Evolutionary conservation across 1,284 basidiomycete species (phyloP).

Genomic region (Trametes polyzona): DNA sequence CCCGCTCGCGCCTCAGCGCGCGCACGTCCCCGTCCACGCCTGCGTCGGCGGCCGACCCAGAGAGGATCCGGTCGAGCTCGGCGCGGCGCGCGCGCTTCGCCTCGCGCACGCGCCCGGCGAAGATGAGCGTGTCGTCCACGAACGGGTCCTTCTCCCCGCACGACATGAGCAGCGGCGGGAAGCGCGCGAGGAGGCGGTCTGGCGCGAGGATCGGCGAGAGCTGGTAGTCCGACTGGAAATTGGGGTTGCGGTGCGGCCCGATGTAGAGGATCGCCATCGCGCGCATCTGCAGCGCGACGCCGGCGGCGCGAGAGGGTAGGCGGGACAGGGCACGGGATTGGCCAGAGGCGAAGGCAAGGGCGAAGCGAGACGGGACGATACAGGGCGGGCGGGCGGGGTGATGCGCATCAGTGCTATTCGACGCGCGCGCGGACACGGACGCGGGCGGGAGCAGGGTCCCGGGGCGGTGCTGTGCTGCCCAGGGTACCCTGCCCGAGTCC

Average conservation of each 20-base stretch:
- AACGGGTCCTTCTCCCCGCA: conserved; percentile 97
- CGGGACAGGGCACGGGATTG: no score
- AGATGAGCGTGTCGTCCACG: conserved; percentile 94
- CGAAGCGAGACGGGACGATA: no score
- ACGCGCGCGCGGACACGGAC: neutral
- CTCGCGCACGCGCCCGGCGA: conserved; percentile 90
- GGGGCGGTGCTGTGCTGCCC: conserved; percentile 7
- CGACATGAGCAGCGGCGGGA: conserved; percentile 91
- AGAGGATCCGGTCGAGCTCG: conserved; percentile 61
- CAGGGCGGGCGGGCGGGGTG: neutral
- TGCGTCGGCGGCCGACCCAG: conserved; percentile 59
- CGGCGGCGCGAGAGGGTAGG: neutral
- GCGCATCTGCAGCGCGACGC: conserved; percentile 71
- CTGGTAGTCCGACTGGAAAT: conserved; percentile 94
- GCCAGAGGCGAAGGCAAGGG: no score
- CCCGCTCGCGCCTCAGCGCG: conserved; percentile 57
- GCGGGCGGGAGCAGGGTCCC: neutral
- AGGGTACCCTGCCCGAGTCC: neutral
- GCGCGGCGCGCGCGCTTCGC: conserved; percentile 84
- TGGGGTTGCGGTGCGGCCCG: conserved; percentile 89
- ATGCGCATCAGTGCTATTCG: conserved; percentile 16
- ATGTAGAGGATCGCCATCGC: conserved; percentile 99
- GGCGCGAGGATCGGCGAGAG: conserved; percentile 95
- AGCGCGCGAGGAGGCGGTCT: conserved; percentile 81
- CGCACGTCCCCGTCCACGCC: conserved; percentile 39